Conservation (phyloP, 176 grass and related monocot species). For the Tillandsia leiboldiana region DNA sequence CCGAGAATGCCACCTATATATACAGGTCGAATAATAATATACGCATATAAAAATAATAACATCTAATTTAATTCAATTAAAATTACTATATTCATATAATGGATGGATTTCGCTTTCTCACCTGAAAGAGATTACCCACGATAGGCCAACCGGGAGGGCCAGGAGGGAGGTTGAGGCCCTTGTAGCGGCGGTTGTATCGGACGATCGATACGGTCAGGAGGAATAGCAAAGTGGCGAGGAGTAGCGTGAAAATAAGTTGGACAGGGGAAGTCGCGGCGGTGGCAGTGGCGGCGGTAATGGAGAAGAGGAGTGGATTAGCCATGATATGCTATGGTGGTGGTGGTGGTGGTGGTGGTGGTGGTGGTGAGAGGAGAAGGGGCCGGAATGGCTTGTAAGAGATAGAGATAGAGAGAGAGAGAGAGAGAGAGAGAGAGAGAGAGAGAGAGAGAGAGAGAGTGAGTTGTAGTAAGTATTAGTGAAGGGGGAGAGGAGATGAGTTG, state of each 20-base stretch:
- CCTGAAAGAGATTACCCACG: slow-evolving; percentile 74
- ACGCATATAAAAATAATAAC: too few species aligned
- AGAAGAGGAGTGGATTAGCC: too few species aligned
- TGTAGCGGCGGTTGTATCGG: slow-evolving; percentile 31
- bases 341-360: not conserved
- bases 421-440: too few species aligned
- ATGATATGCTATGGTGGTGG: not conserved
- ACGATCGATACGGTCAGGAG: not conserved
- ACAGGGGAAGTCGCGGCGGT: not conserved
- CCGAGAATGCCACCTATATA: slow-evolving; percentile 43
- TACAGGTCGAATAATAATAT: too few species aligned
- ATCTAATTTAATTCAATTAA: too few species aligned
- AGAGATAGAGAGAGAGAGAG: too few species aligned
- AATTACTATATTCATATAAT: too few species aligned
- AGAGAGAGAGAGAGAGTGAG: too few species aligned
- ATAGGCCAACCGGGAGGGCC: slow-evolving; percentile 67
- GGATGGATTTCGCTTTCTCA: too few species aligned
- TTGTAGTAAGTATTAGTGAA: too few species aligned
- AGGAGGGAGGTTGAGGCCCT: slow-evolving; percentile 41
- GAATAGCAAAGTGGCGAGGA: not conserved
- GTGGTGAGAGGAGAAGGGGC: not conserved
- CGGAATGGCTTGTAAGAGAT: too few species aligned
- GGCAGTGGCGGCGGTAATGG: not conserved
- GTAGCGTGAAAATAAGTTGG: slow-evolving; percentile 20
- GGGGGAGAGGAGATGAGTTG: too few species aligned